phyloP scores from a whole-genome alignment of 192 early-diverging fungal species.

The Backusella tuberculispora region DNA sequence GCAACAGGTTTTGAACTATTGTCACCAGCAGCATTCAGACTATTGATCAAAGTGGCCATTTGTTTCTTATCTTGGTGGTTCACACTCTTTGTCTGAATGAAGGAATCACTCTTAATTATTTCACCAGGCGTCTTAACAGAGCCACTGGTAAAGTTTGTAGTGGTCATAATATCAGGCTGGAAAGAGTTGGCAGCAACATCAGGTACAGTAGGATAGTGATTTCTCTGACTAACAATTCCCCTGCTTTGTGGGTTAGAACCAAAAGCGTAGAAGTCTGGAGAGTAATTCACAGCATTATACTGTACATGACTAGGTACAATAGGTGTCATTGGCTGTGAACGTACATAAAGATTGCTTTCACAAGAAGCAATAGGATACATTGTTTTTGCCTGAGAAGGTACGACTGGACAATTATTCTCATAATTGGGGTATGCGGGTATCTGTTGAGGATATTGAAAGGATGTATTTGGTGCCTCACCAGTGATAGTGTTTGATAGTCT shows the following conservation, averaged over 20 bases:
- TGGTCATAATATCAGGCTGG: slow-evolving; percentile 1
- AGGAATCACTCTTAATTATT: not conserved
- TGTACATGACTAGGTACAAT: not conserved
- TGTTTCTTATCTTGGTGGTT: slow-evolving; percentile 11
- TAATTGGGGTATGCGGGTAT: not conserved
- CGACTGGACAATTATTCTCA: not conserved
- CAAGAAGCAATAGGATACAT: not conserved
- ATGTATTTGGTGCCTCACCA: not conserved
- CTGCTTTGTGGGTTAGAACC: not conserved
- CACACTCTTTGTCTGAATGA: not conserved
- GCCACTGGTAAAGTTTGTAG: slow-evolving; percentile 14
- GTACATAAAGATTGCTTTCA: slow-evolving; percentile 23
- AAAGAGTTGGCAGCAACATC: not conserved
- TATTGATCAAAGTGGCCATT: slow-evolving; percentile 13
- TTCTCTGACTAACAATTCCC: slow-evolving; percentile 5
- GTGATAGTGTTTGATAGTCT: slow-evolving; percentile 26
- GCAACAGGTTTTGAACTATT: not conserved
- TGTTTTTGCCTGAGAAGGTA: not conserved
- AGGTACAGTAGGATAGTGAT: slow-evolving; percentile 8
- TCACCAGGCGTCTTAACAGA: not conserved
- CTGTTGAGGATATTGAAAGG: not conserved
- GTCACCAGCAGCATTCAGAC: not conserved
- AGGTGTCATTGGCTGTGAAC: slow-evolving; percentile 21
- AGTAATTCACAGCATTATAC: not conserved
- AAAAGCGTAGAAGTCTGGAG: not conserved